Base-by-base conservation (phyloP, 169 alveolate genomes). In the Plasmodium falciparum region DNA sequence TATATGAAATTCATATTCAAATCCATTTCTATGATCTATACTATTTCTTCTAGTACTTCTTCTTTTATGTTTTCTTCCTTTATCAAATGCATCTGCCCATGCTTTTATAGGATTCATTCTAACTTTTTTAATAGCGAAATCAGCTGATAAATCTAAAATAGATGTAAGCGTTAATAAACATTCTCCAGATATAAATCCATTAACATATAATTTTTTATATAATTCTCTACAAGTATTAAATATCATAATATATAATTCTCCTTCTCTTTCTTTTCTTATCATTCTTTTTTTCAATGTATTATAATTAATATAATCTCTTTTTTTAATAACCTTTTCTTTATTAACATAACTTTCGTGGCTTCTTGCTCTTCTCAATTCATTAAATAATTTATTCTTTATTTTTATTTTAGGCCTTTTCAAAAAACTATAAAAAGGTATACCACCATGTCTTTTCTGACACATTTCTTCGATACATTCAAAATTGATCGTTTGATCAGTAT, bases 161-260 rank as follows among this genome's bases (percentile, higher is more conserved):
- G 94, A 88, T 73, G 92, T 94, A 29, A 95, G 88, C 12, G 94
- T 71, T 76, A 95, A 83, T 45, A 95, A 92, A 22, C 96, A 93
- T 69, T 94, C 94, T 13, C 97, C 97, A 54, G 95, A 95, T 39
- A 95, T 94, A 73, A 92, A 89, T 29, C 92, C 93, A 20, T 92
- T 88, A 17, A 94, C 91, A 75, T 94, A 95, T 59, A 95, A 90
- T 22, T 93, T 92, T 69, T 92, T 90, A 76, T 95, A 95, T 89
- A 94, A 93, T 88, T 95, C 95, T 56, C 95, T 89, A 85, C 94
- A 92, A 2, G 97, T 95, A 71, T 95, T 95, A 93, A 95, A 94
- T n/a, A 95, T 90, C 96, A 94, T 94, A 63, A 94, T 89, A 80
- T 94, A 95, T 56, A 94, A 65, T 66, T 95, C 97, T 17, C 97